These are phyloP conservation scores for Vaucheria bursata DNA, from an alignment of 352 stramenopile genomes.

Conservation along the genomic window DNA sequence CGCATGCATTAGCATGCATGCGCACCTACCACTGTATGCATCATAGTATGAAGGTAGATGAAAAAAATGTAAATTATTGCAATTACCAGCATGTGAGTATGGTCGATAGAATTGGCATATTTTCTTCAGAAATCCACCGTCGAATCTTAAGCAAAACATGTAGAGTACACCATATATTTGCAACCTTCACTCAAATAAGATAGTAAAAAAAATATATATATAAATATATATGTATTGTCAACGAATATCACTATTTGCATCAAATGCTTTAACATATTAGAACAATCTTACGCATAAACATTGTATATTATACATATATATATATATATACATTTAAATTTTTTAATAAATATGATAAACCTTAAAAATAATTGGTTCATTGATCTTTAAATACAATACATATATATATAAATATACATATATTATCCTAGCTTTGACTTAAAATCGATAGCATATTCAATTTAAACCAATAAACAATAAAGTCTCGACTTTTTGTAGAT, in stretches of 20 bases:
- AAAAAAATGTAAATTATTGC: background rate
- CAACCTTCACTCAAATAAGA: background rate
- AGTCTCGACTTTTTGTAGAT: background rate
- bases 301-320: background rate
- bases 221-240: background rate
- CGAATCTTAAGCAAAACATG: slow-evolving; percentile 31
- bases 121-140: background rate
- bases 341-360: background rate
- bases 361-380: too few relatives aligned
- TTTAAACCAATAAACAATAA: background rate
- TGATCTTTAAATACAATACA: background rate
- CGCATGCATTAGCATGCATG: too few relatives aligned
- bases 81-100: background rate
- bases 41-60: too few relatives aligned
- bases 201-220: background rate
- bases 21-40: too few relatives aligned
- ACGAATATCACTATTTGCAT: background rate
- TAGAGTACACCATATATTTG: slow-evolving; percentile 35
- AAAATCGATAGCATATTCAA: background rate
- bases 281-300: background rate
- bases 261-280: background rate
- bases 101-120: background rate
- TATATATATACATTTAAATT: background rate
- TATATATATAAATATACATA: background rate
- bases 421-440: background rate